A percentile compares a stretch with the other conserved stretches of the same genome.
Evolutionary conservation across 768 basidiomycete species (phyloP).

Genomic region (Pleurotus giganteus): DNA sequence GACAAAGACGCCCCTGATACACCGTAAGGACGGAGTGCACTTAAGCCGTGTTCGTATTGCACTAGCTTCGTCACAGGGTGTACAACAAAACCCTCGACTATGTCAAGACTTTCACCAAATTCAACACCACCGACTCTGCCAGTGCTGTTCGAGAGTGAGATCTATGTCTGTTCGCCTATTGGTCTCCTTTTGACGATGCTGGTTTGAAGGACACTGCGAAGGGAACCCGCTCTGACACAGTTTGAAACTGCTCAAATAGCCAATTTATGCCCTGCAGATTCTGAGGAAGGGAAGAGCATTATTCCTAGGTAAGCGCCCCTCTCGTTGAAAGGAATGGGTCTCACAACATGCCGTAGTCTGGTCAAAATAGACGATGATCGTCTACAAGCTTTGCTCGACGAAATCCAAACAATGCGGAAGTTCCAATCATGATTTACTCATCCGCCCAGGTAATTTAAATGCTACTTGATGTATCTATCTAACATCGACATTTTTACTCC

Average conservation of each 20-base stretch:
- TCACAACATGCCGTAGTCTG: slow-evolving; percentile 44
- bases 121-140: slow-evolving; percentile 81
- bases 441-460: neutral
- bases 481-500: slow-evolving; percentile 30
- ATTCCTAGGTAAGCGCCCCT: slow-evolving; percentile 66
- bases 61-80: slow-evolving; percentile 48
- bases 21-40: no score
- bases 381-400: slow-evolving; percentile 77
- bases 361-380: slow-evolving; percentile 87
- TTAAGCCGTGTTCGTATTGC: no score
- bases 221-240: slow-evolving; percentile 78
- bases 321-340: neutral
- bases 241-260: slow-evolving; percentile 94
- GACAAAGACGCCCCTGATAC: slow-evolving; percentile 88
- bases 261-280: slow-evolving; percentile 82
- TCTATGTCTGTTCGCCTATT: neutral
- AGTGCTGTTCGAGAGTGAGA: slow-evolving; percentile 85
- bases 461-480: neutral
- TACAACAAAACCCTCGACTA: slow-evolving; percentile 94
- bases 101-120: slow-evolving; percentile 88
- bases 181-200: neutral
- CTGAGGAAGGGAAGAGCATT: slow-evolving; percentile 90
- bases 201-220: slow-evolving; percentile 60
- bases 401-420: slow-evolving; percentile 88
- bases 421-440: slow-evolving; percentile 63